phyloP scores from a whole-genome alignment of 495 filamentous ascomycete genomes.

The Talaromyces proteolyticus region DNA sequence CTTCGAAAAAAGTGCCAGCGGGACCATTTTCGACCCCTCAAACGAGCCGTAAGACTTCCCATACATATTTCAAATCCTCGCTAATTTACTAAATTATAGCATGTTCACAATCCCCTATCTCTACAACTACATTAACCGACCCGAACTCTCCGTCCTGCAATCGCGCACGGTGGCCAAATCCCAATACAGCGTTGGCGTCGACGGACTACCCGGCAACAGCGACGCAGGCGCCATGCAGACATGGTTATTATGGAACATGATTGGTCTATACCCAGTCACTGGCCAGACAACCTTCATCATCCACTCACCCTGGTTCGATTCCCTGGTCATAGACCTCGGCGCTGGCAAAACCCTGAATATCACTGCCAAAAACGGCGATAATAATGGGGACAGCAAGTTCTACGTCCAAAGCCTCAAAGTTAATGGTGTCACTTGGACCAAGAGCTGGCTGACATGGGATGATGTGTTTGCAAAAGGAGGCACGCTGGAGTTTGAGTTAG shows the following conservation, averaged over 20 bases:
- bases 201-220: constrained; percentile 51
- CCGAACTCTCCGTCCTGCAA: constrained; percentile 41
- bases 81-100: constrained; percentile 10
- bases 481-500: constrained; percentile 48
- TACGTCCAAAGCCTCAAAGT: constrained; percentile 45
- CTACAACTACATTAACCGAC: constrained; percentile 61
- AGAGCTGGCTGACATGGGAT: constrained; percentile 49
- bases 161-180: constrained; percentile 31
- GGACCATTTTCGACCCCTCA: constrained; percentile 59
- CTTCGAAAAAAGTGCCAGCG: constrained; percentile 38
- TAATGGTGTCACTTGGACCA: constrained; percentile 43
- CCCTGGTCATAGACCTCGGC: constrained; percentile 42
- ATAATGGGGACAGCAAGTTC: constrained; percentile 27
- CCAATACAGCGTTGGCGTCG: constrained; percentile 26
- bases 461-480: constrained; percentile 50
- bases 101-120: constrained; percentile 66
- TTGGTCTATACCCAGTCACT: constrained; percentile 52
- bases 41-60: constrained; percentile 52
- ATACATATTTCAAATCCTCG: neutral
- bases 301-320: constrained; percentile 49
- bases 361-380: constrained; percentile 36
- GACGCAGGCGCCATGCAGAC: constrained; percentile 56
- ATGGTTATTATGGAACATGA: constrained; percentile 57
- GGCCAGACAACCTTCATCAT: constrained; percentile 52
- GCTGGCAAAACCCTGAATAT: constrained; percentile 37